Percentiles rank a stretch among this genome's conserved stretches.
Evolutionary conservation across 805 yeast genomes (phyloP).

Genomic region (Pichia cabralensis): DNA sequence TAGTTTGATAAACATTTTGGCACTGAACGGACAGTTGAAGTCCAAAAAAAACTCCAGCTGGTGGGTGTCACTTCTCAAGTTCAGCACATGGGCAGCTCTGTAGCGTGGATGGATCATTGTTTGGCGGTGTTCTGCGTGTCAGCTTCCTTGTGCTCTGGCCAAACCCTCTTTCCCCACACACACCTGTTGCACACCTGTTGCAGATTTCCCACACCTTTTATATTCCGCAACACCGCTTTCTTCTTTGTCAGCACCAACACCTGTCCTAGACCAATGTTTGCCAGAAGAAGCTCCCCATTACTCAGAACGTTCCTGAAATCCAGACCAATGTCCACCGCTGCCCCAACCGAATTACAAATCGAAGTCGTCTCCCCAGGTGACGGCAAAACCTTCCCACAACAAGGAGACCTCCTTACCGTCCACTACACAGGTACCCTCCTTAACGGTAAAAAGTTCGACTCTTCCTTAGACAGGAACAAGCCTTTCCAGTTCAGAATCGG

Average conservation of each 20-base stretch:
- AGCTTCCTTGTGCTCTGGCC: neutral
- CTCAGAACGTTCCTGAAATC: neutral
- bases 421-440: conserved; percentile 94
- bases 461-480: conserved; percentile 88
- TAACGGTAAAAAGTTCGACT: conserved; percentile 92
- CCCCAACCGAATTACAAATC: conserved; percentile 21
- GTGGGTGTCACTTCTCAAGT: conserved; percentile 5
- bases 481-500: conserved; percentile 94
- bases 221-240: neutral
- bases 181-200: no score
- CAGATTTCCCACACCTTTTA: no score
- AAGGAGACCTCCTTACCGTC: conserved; percentile 84
- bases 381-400: conserved; percentile 75
- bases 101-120: conserved; percentile 19
- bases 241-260: neutral
- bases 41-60: conserved; percentile 59
- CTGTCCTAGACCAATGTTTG: neutral
- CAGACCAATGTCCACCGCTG: conserved; percentile 5
- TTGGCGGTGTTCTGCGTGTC: neutral
- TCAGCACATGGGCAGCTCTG: conserved; percentile 15
- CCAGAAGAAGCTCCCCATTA: neutral
- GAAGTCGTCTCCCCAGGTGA: conserved; percentile 46
- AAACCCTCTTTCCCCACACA: neutral
- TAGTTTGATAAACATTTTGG: conserved; percentile 50
- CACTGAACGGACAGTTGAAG: conserved; percentile 70